Base-by-base conservation (phyloP, 1,139 yeast genomes). In the Arxiozyma bovina region DNA sequence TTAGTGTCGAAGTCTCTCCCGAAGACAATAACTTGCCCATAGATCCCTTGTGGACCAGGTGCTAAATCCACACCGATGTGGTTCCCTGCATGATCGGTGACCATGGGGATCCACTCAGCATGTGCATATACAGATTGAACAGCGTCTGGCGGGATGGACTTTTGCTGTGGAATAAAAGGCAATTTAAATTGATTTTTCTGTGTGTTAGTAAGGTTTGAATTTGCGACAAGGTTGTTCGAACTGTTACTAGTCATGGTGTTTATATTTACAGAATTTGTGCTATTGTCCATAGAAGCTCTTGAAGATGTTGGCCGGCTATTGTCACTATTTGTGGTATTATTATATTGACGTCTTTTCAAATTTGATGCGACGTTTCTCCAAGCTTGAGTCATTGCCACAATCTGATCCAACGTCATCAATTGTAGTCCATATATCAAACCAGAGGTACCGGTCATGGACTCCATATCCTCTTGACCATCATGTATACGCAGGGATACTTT, bases 1-100 rank as follows among this genome's bases (percentile, higher is more conserved):
- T 89, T 89, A 47, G 85, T 79, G 70, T 89, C 97, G 65, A 85
- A 88, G 57, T 91, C 97, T 63, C 96, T 80, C 45, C 97, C 97
- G 70, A 88, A 90, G 53, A 88, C 67, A 55, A 91, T 87, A 27
- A 88, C 87, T 69, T 90, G 96, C 18, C 97, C 98, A 75, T 82
- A 78, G 48, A 72, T 75, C 40, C 96, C 96, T 20, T 74, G 71
- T 3, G 81, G 75, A 4, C 88, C 96, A 0, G 97, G 97, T 2
- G 93, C 86, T 57, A 91, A 75, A 70, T 91, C 98, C 17, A 91
- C 77, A 50, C 91, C 98, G 53, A 91, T 83, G 66, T 89, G 89
- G 71, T 91, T 91, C 21, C 98, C 98, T 12, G 87, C 84, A 57
- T 81, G 83, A 68, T 91, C 98, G 15, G 95, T 87, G 22, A 89